Evolutionary conservation across 2,329 filamentous ascomycete species (phyloP), one percentile per base, ranked within the genome.

Genomic region (Fusarium sp.): DNA sequence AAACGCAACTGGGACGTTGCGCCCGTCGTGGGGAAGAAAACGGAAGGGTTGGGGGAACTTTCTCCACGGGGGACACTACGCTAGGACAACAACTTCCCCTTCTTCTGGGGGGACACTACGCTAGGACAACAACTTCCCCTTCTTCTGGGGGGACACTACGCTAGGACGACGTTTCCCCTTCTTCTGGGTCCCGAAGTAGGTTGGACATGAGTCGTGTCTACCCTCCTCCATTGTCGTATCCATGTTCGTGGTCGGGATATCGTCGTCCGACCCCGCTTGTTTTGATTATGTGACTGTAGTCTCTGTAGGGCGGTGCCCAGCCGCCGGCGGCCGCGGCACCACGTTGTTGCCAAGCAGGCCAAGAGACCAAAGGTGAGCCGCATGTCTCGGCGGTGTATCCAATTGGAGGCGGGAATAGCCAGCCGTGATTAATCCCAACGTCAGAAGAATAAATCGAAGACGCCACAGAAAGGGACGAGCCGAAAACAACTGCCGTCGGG

Each of bases 351-450:
- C 75, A 77, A 77, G 75, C 4, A 35, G 52, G 52, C 52, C 52
- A 57, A 57, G 32, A 16, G 35, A 35, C 68, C 43, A 60, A 60
- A 68, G 41, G 60, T 30, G 70, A 77, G 73, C 73, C 71, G 32
- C 54, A 63, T 65, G 18, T 52, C 73, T 74, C 62, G 73, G 73
- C 75, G 57, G 35, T 34, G 2, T 25, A 16, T 60, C 52, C 65
- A 71, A 76, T 76, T 75, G 74, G 75, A 73, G 66, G 66, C 74
- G 73, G 74, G 68, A 76, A 76, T 76, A 76, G 70, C 58, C 30
- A 54, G 5, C 25, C 23, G 27, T 20, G 13, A 37, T 72, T 70
- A 65, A 65, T 35, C 27, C 72, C 70, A 61, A 72, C 50, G 54
- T 37, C 45, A 59, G 37, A 9, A 23, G 13, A 45, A 57, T 39